Conservation (phyloP, 2,329 filamentous ascomycete genomes). For the Fusarium liriodendri region DNA sequence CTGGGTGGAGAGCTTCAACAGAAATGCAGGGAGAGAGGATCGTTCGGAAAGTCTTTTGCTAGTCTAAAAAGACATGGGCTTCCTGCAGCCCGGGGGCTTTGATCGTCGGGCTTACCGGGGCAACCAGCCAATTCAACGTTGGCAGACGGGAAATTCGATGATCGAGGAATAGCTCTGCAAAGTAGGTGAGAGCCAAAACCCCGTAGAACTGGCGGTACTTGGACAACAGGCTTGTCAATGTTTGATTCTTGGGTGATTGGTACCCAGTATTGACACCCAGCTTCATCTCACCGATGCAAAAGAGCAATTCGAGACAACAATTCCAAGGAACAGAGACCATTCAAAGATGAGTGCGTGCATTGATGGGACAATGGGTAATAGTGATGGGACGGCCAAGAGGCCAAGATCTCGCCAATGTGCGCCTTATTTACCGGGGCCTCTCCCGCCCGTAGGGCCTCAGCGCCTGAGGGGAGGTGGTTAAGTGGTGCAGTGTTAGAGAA, state of each 20-base stretch:
- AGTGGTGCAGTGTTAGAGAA: constrained; percentile 8
- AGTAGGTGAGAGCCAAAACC: neutral
- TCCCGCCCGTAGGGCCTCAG: neutral
- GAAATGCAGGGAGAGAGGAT: constrained; percentile 1
- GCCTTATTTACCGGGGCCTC: constrained; percentile 7
- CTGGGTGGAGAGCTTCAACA: neutral
- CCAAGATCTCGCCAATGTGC: constrained; percentile 11
- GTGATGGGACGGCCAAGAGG: constrained; percentile 18
- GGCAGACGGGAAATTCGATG: constrained; percentile 12
- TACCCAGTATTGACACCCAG: neutral
- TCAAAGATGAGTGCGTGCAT: neutral
- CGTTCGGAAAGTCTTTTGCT: neutral
- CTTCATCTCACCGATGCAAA: neutral
- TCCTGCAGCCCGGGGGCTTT: neutral
- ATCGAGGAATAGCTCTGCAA: constrained; percentile 4
- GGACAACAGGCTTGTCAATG: neutral
- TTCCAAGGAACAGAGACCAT: constrained; percentile 2
- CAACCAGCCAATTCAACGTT: constrained; percentile 18
- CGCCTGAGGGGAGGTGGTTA: neutral
- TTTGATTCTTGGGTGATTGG: neutral
- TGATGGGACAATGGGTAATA: neutral
- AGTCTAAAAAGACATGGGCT: constrained; percentile 1
- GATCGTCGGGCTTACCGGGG: constrained; percentile 8
- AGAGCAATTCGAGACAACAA: constrained; percentile 1
- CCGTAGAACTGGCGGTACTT: neutral